These are phyloP conservation scores for Sonneratia caseolaris DNA, from an alignment of 345 rosid genomes.

Conservation along the genomic window DNA sequence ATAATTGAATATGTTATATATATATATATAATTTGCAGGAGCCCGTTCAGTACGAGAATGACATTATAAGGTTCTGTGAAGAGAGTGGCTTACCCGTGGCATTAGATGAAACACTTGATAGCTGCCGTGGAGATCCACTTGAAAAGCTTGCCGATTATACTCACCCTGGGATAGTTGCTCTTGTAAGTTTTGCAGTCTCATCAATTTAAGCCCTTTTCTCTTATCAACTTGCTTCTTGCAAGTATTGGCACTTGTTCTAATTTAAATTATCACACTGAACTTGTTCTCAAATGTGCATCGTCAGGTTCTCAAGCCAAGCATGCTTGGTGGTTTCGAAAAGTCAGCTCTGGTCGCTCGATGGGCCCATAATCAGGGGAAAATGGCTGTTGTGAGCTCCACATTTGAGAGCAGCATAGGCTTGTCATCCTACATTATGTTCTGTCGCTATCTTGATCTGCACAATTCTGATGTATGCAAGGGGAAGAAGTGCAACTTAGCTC, in stretches of 20 bases:
- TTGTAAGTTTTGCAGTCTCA: constrained; percentile 40
- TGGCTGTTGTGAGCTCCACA: constrained; percentile 82
- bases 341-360: constrained; percentile 65
- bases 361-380: constrained; percentile 78
- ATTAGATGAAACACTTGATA: constrained; percentile 78
- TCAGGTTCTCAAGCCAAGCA: constrained; percentile 88
- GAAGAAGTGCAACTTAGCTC: constrained; percentile 24
- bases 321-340: constrained; percentile 83
- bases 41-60: constrained; percentile 66
- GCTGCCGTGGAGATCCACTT: constrained; percentile 40
- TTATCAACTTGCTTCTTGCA: background rate
- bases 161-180: constrained; percentile 77
- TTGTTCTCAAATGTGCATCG: no score
- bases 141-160: constrained; percentile 45
- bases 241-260: background rate
- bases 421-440: constrained; percentile 59
- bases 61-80: constrained; percentile 74
- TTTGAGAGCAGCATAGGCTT: constrained; percentile 77
- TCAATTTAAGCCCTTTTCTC: background rate
- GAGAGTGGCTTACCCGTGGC: constrained; percentile 89
- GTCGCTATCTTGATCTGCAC: constrained; percentile 60
- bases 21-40: constrained; percentile 40
- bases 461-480: constrained; percentile 32
- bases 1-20: background rate
- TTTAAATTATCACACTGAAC: background rate